phyloP scores from a whole-genome alignment of 202 grass and related monocot genomes.

The Carex sylvatica region DNA sequence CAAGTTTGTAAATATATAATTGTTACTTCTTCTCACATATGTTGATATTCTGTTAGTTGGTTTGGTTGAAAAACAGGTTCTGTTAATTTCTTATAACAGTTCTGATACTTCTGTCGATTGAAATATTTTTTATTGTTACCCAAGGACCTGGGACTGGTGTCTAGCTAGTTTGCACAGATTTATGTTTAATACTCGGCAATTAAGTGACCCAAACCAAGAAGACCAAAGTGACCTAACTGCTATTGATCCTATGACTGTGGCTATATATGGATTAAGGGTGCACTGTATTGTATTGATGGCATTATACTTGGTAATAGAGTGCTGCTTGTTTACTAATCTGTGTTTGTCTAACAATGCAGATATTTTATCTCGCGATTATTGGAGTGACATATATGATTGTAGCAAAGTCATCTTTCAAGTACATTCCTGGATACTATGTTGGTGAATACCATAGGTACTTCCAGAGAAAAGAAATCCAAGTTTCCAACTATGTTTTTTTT shows the following conservation, averaged over 20 bases:
- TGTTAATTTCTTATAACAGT: background rate
- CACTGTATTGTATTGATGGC: background rate
- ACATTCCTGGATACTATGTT: conserved; percentile 96
- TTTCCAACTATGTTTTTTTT: background rate
- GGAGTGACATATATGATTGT: conserved; percentile 80
- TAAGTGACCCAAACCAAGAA: conserved; percentile 9
- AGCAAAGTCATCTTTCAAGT: conserved; percentile 84
- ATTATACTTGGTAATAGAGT: background rate
- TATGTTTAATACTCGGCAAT: background rate
- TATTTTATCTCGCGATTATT: conserved; percentile 84
- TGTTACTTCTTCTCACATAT: conserved; percentile 15
- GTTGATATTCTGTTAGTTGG: background rate
- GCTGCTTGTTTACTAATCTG: too few species aligned
- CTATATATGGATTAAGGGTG: background rate
- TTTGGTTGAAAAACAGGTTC: background rate
- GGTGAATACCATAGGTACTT: conserved; percentile 82
- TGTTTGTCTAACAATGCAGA: conserved; percentile 43
- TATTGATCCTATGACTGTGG: background rate
- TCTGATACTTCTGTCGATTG: background rate
- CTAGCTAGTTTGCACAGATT: background rate
- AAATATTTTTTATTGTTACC: background rate
- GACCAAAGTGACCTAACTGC: background rate
- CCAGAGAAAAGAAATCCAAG: background rate
- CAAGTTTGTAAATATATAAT: conserved; percentile 44
- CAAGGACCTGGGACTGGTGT: background rate